Percentiles rank a stretch among this genome's conserved stretches.
phyloP scores from a whole-genome alignment of 441 rosid genomes.

The Brassica balearica region DNA sequence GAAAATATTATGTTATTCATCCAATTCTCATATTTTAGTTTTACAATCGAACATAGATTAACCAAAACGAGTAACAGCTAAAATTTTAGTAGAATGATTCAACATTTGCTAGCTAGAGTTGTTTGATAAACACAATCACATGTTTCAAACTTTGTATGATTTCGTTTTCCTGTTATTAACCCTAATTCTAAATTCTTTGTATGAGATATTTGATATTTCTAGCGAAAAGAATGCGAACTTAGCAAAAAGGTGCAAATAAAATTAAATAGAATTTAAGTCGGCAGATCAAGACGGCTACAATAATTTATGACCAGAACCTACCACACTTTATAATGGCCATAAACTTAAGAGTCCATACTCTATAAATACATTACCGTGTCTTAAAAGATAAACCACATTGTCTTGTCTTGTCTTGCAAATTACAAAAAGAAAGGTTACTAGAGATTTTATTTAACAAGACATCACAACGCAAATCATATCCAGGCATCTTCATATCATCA shows the following conservation, averaged over 20 bases:
- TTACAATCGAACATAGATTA: neutral
- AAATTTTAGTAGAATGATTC: neutral
- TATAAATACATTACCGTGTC: slow-evolving; percentile 29
- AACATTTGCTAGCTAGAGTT: slow-evolving; percentile 8
- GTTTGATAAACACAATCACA: neutral
- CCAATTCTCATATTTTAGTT: neutral
- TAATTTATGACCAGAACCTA: slow-evolving; percentile 37
- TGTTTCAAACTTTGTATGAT: neutral
- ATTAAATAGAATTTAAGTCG: slow-evolving; percentile 12
- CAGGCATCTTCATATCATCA: slow-evolving; percentile 32
- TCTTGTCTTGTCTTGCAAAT: slow-evolving; percentile 32
- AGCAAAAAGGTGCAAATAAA: neutral
- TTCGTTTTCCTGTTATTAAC: neutral
- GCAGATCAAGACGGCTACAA: slow-evolving; percentile 39
- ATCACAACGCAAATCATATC: neutral
- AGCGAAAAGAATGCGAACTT: neutral
- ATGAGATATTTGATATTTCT: neutral
- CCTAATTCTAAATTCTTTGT: neutral
- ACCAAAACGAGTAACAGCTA: neutral
- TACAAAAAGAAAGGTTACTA: neutral
- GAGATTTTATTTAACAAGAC: neutral
- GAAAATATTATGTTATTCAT: slow-evolving; percentile 1
- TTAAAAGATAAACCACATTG: slow-evolving; percentile 22
- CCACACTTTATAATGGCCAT: slow-evolving; percentile 32
- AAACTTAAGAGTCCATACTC: slow-evolving; percentile 23